Evolutionary conservation across 2,329 filamentous ascomycete species (phyloP), one percentile per base, ranked within the genome.

Genomic region (Penicillium sp.): DNA sequence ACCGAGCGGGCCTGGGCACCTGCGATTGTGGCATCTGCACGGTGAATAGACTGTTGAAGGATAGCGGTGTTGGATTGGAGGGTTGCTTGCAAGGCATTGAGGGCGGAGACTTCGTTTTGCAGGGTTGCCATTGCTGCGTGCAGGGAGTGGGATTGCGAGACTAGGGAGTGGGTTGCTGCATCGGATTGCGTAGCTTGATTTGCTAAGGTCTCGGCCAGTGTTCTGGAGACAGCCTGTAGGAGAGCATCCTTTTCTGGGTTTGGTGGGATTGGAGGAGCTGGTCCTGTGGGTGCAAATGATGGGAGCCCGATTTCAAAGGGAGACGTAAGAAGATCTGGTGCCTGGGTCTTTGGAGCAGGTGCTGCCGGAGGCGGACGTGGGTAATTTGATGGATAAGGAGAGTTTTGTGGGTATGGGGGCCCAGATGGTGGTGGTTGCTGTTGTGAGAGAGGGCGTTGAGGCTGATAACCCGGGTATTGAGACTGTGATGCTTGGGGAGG

Each of bases 211-310:
- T 84, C 78, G 54, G 87, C 81, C 3, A 98, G 79, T 0, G 87
- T 85, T 55, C 83, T 80, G 35, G 88, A 91, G 29, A 98, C 83
- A 45, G 92, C 89, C 52, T 84, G 83, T 3, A 96, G 82, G 16
- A 98, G 84, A 21, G 90, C 88, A 73, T 98, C 92, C 72, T 96
- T 97, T 75, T 98, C 91, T 0, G 95, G 95, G 68, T 99, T 99
- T 0, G 92, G 93, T 0, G 95, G 93, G 31, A 97, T 91, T 0
- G 93, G 93, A 0, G 95, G 93, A 1, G 91, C 86, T 6, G 88
- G 82, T 8, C 71, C 70, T 5, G 72, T 65, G 49, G 70, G 67
- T 16, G 68, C 47, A 50, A 74, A 77, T 7, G 78, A 78, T 11
- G 84, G 82, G 4, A 87, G 74, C 22, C 84, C 79, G 6, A 86